Evolutionary conservation across 306 rosid species (phyloP), one percentile per base, ranked within the genome.

Genomic region (Cicer judaicum): DNA sequence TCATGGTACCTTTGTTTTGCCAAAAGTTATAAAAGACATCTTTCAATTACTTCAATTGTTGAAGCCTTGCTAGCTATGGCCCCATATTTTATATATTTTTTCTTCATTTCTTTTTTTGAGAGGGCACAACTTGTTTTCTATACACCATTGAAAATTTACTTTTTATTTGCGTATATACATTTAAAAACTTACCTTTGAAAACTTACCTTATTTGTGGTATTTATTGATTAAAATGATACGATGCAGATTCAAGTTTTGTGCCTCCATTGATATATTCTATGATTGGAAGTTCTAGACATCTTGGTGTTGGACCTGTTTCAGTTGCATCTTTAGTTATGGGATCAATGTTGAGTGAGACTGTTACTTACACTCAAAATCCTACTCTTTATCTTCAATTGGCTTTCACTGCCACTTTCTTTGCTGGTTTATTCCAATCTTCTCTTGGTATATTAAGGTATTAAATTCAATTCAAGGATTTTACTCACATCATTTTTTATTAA

Each of bases 291-390:
- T 95, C 99, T 10, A 92, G 73, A 66, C 98, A 95, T 84, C 87
- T 92, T 41, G 99, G 84, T 4, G 93, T 95, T 80, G 99, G 99
- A 5, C 99, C 99, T 24, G 96, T 95, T 74, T 95, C 99, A 29
- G 92, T 95, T 60, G 99, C 99, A 0, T 95, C 99, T 48, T 79
- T 95, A 78, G 99, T 92, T 2, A 92, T 95, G 99, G 99, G 99
- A 48, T 95, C 99, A 60, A 95, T 92, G 98, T 62, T 95, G 21
- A 90, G 84, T 14, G 98, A 90, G 55, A 65, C 52, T 29, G 89
- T 92, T 78, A 86, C 99, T 49, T 83, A 42, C 15, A 77, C 47
- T 9, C 80, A 76, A 54, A 74, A 90, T 2, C 98, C 97, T 46
- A 70, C 40, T 74, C 90, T 92, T 15, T 92, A 92, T 65, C 92